Percentiles rank a stretch among this genome's conserved stretches.
These are phyloP conservation scores for Dendrothele bispora DNA, from an alignment of 768 basidiomycete genomes.

Conservation along the genomic window DNA sequence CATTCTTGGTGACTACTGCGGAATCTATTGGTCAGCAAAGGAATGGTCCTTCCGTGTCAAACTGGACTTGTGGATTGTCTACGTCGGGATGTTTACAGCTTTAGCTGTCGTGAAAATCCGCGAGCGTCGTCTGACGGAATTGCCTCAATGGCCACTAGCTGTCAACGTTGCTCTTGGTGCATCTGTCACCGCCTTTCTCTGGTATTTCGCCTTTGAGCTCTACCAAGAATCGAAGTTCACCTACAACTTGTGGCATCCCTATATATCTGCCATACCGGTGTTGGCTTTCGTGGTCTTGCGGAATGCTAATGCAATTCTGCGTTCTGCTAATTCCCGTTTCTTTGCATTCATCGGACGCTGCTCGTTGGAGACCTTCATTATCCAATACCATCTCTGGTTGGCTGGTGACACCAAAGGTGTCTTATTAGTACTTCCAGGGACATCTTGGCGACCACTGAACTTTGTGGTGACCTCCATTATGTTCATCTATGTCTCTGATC, in stretches of 20 bases:
- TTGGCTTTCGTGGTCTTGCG: constrained; percentile 73
- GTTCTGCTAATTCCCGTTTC: constrained; percentile 63
- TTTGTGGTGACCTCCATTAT: constrained; percentile 71
- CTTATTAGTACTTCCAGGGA: constrained; percentile 76
- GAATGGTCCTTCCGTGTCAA: constrained; percentile 91
- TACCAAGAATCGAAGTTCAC: constrained; percentile 74
- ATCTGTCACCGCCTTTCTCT: constrained; percentile 56
- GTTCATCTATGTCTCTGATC: constrained; percentile 81
- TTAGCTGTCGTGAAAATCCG: constrained; percentile 73
- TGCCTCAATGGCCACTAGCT: constrained; percentile 60
- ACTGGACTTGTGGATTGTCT: constrained; percentile 88
- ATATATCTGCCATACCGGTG: constrained; percentile 80
- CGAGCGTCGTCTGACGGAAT: constrained; percentile 69
- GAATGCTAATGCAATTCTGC: constrained; percentile 69
- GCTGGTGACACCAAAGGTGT: constrained; percentile 83
- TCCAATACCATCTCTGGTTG: constrained; percentile 88
- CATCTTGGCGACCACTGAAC: constrained; percentile 73
- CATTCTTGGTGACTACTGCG: constrained; percentile 62
- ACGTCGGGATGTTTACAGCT: constrained; percentile 81
- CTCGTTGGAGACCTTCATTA: constrained; percentile 89
- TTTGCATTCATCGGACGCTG: constrained; percentile 86
- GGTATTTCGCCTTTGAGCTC: constrained; percentile 87
- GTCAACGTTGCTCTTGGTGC: constrained; percentile 48
- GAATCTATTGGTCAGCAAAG: constrained; percentile 78
- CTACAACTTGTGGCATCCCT: constrained; percentile 87